Percentiles rank a stretch among this genome's conserved stretches.
Conservation (phyloP, 2,329 filamentous ascomycete genomes). For the Diaporthe humulicola region DNA sequence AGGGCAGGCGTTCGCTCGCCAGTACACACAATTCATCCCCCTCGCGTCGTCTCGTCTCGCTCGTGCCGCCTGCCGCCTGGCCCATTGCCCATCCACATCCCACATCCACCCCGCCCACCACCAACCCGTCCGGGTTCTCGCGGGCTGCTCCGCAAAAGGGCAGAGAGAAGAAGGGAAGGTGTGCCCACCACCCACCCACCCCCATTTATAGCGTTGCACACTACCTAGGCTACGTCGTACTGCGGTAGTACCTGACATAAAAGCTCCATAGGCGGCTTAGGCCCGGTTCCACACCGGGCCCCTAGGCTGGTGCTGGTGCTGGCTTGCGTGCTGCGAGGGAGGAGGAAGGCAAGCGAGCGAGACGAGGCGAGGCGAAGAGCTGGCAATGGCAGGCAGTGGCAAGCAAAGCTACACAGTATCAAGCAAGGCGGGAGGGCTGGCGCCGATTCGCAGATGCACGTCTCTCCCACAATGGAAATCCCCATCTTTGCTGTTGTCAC, state of each 20-base stretch:
- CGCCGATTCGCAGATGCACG: slow-evolving; percentile 16
- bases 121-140: slow-evolving; percentile 5
- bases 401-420: not conserved
- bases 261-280: not conserved
- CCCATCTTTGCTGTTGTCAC: not conserved
- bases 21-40: not conserved
- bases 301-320: not conserved
- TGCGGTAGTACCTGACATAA: slow-evolving; percentile 21
- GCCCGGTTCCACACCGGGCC: not conserved
- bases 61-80: not conserved
- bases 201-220: not conserved
- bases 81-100: too few species aligned
- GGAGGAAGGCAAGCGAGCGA: not conserved
- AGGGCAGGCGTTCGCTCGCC: not conserved
- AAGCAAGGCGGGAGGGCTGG: not conserved
- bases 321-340: not conserved
- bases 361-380: not conserved
- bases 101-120: not conserved
- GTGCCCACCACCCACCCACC: not conserved
- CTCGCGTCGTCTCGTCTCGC: not conserved
- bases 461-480: not conserved
- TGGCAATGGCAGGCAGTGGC: not conserved
- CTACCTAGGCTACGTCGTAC: not conserved
- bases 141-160: slow-evolving; percentile 10
- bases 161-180: not conserved